These are phyloP conservation scores for Cladosporium austrohemisphaericum DNA, from an alignment of 2,329 filamentous ascomycete species.

Conservation along the genomic window DNA sequence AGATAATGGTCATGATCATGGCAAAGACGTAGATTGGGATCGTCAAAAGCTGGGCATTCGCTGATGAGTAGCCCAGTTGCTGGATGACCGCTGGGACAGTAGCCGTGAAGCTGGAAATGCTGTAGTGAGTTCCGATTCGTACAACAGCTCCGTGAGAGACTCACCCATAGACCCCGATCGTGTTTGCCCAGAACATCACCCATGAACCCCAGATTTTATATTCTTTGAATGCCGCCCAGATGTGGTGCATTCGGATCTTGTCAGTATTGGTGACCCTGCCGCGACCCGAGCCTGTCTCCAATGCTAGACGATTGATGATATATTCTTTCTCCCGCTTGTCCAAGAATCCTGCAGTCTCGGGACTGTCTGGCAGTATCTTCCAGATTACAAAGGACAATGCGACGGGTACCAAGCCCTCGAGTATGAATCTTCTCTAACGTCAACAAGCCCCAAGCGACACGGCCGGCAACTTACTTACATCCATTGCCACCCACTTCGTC, in stretches of 20 bases:
- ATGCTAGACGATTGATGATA: conserved; percentile 40
- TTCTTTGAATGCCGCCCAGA: conserved; percentile 43
- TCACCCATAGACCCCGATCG: conserved; percentile 50
- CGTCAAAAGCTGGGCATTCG: conserved; percentile 41
- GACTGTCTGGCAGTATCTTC: conserved; percentile 57
- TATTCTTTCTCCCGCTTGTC: conserved; percentile 39
- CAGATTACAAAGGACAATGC: conserved; percentile 38
- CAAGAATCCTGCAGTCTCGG: conserved; percentile 54
- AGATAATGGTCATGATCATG: conserved; percentile 15
- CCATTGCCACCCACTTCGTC: conserved; percentile 27
- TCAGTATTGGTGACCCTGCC: conserved; percentile 22
- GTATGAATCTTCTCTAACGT: background rate
- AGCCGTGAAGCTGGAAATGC: conserved; percentile 54
- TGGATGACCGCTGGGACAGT: conserved; percentile 54
- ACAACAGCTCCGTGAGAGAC: too few relatives aligned
- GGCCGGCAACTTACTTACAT: conserved; percentile 23
- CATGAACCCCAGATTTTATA: conserved; percentile 44
- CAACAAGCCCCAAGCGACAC: conserved; percentile 36
- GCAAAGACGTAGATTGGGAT: conserved; percentile 39
- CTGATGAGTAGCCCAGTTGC: conserved; percentile 40
- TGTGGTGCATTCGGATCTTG: conserved; percentile 36
- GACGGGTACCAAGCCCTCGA: conserved; percentile 29
- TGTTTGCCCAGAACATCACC: conserved; percentile 30
- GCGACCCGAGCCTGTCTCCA: conserved; percentile 19
- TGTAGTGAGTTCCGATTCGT: conserved; percentile 32